Evolutionary conservation across 2,329 filamentous ascomycete genomes (phyloP), one percentile per base, ranked within the genome.

Genomic region (Blastomyces gilchristii): DNA sequence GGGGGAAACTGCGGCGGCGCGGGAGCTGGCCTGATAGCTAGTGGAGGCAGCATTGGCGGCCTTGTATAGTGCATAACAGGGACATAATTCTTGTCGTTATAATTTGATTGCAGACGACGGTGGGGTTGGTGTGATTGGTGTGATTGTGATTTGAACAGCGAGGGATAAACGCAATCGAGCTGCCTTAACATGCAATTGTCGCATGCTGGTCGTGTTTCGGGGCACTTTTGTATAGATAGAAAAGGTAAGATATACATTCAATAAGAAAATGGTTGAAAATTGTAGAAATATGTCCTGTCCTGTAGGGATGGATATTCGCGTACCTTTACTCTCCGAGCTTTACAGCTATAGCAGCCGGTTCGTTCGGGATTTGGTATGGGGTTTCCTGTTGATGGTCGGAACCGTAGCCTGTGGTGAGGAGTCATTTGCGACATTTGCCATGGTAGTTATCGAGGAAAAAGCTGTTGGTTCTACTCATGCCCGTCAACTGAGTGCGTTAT

Each of bases 141-240:
- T 9, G 18, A 39, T 6, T 56, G 34, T 18, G 34, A 56, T 56
- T 39, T 41, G 11, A 39, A 39, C n/a, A 22, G 57, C 2, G 16
- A 16, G 39, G 41, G 57, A 58, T 58, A 58, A 14, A 58, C 25
- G n/a, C 57, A 58, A n/a, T 31, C 25, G 12, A 45, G 57, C 39
- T 31, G 25, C 22, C 28, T 58, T 6, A 41, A 16, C 25, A 3
- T 31, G 25, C 57, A 58, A 25, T 45, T 58, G 37, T 47, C 39
- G 25, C 57, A 58, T 18, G 45, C 18, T 12, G 57, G 57, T 6
- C 39, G 57, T 12, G 37, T 58, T 25, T 58, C 57, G 22, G 57
- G 57, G 18, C 57, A 58, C 57, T 58, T 22, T 37, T 16, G 11
- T 57, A 6, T n/a, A 47, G 5, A 34, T 22, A 47, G n/a, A 12